Base-by-base conservation (phyloP, 306 rosid species). In the Pterocarpus santalinus region DNA sequence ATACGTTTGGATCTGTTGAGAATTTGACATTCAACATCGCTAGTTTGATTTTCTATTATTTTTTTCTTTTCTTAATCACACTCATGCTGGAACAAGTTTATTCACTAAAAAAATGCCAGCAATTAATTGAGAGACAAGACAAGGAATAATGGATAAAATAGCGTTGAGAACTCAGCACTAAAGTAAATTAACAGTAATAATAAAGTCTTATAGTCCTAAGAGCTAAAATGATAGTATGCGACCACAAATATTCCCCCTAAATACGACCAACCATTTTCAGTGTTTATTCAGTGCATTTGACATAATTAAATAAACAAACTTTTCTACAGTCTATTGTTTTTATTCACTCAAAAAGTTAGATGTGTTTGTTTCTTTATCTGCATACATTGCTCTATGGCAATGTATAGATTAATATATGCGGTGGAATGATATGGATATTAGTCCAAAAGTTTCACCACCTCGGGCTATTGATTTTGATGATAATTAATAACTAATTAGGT, bases 1-100 rank as follows among this genome's bases (percentile, higher is more conserved):
- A n/a, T 17, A 56, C 2, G 47, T 56, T 56, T 16, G 15, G 33
- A 16, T 16, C 32, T 58, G 14, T 30, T 10, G 41, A 30, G 71
- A 65, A 64, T 64, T 76, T 76, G 39, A 76, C 22, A 76, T 64
- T 52, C 72, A 67, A 67, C 38, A 32, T 61, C 15, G 32, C 39
- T 61, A 6, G 46, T 75, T 75, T 72, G 16, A 72, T 53, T 41
- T 72, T 72, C 34, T 51, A 7, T 49, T 51, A 30, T 13, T 70
- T 1, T 53, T 15, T 55, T 55, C 9, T 52, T 9, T 36, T 32
- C 66, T 32, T 4, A 32, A 6, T 72, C 30, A 38, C 65, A 7
- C 34, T 12, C 61, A 15, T 55, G 9, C 60, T 5, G 11, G 46
- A 75, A 32, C 67, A 38, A 73, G 13, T 75, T 46, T 75, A 47